Conservation (phyloP, 495 filamentous ascomycete species). For the Letharia columbiana region DNA sequence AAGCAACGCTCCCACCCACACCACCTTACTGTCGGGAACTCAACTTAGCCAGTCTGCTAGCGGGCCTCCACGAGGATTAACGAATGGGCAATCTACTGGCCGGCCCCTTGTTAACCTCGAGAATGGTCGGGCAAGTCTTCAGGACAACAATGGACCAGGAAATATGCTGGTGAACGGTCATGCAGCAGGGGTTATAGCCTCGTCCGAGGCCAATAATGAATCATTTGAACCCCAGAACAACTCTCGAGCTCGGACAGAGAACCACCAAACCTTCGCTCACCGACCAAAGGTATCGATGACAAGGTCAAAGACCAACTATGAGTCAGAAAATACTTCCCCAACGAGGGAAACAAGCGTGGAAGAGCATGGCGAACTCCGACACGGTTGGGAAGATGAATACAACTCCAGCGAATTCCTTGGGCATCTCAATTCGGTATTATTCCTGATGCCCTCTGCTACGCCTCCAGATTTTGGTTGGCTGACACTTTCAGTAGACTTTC, state of each 20-base stretch:
- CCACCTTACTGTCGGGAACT: neutral
- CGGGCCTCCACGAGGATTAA: neutral
- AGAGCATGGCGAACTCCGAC: conserved; percentile 42
- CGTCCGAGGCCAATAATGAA: neutral
- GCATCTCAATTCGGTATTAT: conserved; percentile 49
- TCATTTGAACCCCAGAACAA: neutral
- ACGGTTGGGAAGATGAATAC: conserved; percentile 57
- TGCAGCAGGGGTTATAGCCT: neutral
- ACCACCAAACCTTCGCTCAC: conserved; percentile 6
- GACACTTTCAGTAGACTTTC: conserved; percentile 53
- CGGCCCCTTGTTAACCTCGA: neutral
- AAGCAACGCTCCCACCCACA: neutral
- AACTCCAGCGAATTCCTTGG: conserved; percentile 50
- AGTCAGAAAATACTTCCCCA: conserved; percentile 31
- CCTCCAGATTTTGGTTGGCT: conserved; percentile 4
- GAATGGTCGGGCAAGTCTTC: neutral
- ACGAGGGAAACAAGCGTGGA: conserved; percentile 1
- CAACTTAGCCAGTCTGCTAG: neutral
- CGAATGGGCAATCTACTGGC: neutral
- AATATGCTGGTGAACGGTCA: neutral
- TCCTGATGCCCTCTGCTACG: neutral
- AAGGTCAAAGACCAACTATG: conserved; percentile 66
- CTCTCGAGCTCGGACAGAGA: conserved; percentile 3
- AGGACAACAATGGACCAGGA: neutral
- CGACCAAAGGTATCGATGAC: conserved; percentile 49